These are phyloP conservation scores for Trichothecium roseum DNA, from an alignment of 2,329 filamentous ascomycete species.

Conservation along the genomic window DNA sequence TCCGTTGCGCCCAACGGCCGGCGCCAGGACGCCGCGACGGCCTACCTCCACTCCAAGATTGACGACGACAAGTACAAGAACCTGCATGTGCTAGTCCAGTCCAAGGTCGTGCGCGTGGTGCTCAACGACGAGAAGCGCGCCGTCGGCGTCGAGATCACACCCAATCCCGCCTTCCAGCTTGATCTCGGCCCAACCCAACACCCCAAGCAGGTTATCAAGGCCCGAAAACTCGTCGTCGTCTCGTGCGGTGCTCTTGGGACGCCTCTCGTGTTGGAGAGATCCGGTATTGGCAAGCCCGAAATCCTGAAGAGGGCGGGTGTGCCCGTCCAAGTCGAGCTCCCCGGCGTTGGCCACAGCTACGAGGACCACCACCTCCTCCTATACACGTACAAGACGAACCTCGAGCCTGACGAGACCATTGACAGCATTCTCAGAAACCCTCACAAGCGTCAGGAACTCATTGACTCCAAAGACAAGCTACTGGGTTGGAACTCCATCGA, in stretches of 20 bases:
- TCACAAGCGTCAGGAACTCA: constrained; percentile 33
- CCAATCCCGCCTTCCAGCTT: constrained; percentile 1
- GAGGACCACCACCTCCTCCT: constrained; percentile 44
- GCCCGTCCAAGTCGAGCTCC: constrained; percentile 8
- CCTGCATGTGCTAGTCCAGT: constrained; percentile 47
- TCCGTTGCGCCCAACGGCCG: constrained; percentile 29
- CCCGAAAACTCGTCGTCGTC: constrained; percentile 36
- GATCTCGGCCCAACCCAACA: background rate
- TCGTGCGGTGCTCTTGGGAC: constrained; percentile 31
- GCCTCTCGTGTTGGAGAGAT: constrained; percentile 38
- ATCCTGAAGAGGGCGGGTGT: constrained; percentile 11
- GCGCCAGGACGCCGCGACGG: constrained; percentile 47
- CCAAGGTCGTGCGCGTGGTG: constrained; percentile 39
- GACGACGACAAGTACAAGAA: constrained; percentile 34
- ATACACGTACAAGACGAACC: constrained; percentile 33
- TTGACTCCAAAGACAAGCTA: constrained; percentile 32
- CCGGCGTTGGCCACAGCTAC: constrained; percentile 12
- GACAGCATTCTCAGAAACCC: constrained; percentile 44
- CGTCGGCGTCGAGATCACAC: constrained; percentile 1
- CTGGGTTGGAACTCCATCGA: constrained; percentile 47
- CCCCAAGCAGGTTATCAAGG: constrained; percentile 12
- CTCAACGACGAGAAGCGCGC: constrained; percentile 11
- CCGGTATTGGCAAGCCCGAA: constrained; percentile 33
- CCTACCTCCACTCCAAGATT: constrained; percentile 28
- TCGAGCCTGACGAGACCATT: constrained; percentile 25